These are phyloP conservation scores for Aurantiochytrium sp. DNA, from an alignment of 108 stramenopile species.

Conservation along the genomic window DNA sequence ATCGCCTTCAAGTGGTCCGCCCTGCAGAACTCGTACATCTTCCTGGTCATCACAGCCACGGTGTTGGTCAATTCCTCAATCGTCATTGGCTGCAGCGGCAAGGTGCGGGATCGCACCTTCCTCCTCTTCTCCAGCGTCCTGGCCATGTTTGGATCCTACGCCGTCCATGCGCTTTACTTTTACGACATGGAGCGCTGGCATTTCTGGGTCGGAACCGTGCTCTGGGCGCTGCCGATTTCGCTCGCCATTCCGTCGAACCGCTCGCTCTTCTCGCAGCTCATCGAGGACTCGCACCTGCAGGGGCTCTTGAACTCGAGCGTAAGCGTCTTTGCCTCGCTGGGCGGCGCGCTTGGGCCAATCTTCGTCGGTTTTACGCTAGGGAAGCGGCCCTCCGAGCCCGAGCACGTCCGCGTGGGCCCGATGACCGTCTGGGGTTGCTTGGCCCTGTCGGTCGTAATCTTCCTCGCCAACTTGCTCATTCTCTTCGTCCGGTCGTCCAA, in stretches of 20 bases:
- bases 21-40: background rate
- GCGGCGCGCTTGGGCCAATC: background rate
- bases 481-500: background rate
- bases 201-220: background rate
- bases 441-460: background rate
- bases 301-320: background rate
- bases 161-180: background rate
- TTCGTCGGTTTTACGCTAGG: background rate
- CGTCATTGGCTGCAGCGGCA: background rate
- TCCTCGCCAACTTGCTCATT: background rate
- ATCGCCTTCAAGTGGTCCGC: slow-evolving; percentile 2
- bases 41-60: background rate
- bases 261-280: background rate
- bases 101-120: background rate
- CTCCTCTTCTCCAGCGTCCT: background rate
- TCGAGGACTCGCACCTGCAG: background rate
- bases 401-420: background rate
- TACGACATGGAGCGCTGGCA: slow-evolving; percentile 8
- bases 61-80: background rate
- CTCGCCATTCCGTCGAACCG: background rate
- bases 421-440: background rate
- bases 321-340: slow-evolving; percentile 10
- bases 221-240: slow-evolving; percentile 8
- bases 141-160: background rate
- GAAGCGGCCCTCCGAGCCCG: background rate